Evolutionary conservation across 2,329 filamentous ascomycete genomes (phyloP).

Genomic region (Camillea tinctor): DNA sequence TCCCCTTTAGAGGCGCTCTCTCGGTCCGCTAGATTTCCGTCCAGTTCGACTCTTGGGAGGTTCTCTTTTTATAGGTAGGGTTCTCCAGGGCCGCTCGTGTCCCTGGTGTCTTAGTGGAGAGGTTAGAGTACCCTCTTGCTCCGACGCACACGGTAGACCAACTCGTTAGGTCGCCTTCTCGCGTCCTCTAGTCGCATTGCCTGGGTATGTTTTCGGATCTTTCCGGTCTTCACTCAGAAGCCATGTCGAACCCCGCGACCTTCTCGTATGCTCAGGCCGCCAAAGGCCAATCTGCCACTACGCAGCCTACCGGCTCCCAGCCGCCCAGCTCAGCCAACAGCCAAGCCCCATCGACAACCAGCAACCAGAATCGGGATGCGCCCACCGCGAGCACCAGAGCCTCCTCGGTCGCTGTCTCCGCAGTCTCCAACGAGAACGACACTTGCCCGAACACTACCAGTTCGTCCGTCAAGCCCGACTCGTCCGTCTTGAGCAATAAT

Average conservation of each 20-base stretch:
- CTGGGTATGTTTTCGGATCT: conserved; percentile 13
- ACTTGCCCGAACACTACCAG: conserved; percentile 24
- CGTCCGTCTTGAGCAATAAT: conserved; percentile 11
- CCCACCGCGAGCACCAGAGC: conserved; percentile 35
- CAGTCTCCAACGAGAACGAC: conserved; percentile 37
- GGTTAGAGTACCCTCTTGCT: conserved; percentile 24
- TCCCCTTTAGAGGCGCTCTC: background rate
- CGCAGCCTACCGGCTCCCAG: conserved; percentile 29
- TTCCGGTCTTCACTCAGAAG: conserved; percentile 16
- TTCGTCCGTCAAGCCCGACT: conserved; percentile 28
- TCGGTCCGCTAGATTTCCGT: conserved; percentile 7
- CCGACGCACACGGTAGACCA: conserved; percentile 23
- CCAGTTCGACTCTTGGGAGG: conserved; percentile 10
- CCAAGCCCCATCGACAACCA: conserved; percentile 31
- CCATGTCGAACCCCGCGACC: conserved; percentile 56
- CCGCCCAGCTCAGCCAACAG: conserved; percentile 28
- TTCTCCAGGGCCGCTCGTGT: conserved; percentile 25
- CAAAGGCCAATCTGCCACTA: conserved; percentile 64
- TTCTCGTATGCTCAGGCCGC: conserved; percentile 98
- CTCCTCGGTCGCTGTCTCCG: conserved; percentile 36
- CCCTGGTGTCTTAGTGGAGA: conserved; percentile 27
- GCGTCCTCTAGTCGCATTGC: conserved; percentile 12
- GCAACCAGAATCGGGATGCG: conserved; percentile 35
- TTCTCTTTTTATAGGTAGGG: conserved; percentile 21
- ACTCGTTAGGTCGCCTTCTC: conserved; percentile 17